These are phyloP conservation scores for Solioccasus polychromus DNA, from an alignment of 768 basidiomycete genomes.

Conservation along the genomic window DNA sequence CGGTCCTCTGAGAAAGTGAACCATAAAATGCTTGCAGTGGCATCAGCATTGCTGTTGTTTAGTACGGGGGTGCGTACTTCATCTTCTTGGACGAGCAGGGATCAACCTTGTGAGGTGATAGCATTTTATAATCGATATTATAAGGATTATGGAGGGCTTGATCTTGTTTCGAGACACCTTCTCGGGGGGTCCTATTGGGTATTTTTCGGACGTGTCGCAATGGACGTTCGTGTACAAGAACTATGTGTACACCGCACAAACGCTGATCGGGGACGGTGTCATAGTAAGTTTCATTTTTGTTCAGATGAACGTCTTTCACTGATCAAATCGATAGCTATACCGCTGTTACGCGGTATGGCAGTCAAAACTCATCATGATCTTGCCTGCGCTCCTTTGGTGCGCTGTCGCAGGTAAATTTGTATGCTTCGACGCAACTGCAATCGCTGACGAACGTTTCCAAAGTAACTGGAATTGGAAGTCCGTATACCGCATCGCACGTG, in stretches of 20 bases:
- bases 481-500: constrained; percentile 12
- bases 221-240: constrained; percentile 30
- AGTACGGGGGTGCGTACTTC: constrained; percentile 29
- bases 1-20: constrained; percentile 13
- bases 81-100: not conserved
- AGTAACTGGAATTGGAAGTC: constrained; percentile 15
- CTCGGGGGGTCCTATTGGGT: constrained; percentile 20
- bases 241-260: constrained; percentile 22
- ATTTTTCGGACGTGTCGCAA: constrained; percentile 25
- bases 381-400: constrained; percentile 32
- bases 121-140: constrained; percentile 27
- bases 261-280: constrained; percentile 29
- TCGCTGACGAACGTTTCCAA: not conserved
- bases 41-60: constrained; percentile 27
- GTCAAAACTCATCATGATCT: constrained; percentile 20
- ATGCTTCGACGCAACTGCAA: too few species aligned
- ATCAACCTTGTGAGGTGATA: constrained; percentile 1
- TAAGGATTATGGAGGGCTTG: constrained; percentile 27
- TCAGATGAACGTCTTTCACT: not conserved
- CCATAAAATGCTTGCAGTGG: constrained; percentile 17
- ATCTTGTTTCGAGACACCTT: constrained; percentile 15
- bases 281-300: constrained; percentile 18
- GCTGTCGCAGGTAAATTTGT: too few species aligned
- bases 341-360: constrained; percentile 35
- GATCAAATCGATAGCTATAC: constrained; percentile 19